A percentile compares a stretch with the other conserved stretches of the same genome.
Evolutionary conservation across 2,329 filamentous ascomycete genomes (phyloP).

Genomic region (Colletotrichum sp.): DNA sequence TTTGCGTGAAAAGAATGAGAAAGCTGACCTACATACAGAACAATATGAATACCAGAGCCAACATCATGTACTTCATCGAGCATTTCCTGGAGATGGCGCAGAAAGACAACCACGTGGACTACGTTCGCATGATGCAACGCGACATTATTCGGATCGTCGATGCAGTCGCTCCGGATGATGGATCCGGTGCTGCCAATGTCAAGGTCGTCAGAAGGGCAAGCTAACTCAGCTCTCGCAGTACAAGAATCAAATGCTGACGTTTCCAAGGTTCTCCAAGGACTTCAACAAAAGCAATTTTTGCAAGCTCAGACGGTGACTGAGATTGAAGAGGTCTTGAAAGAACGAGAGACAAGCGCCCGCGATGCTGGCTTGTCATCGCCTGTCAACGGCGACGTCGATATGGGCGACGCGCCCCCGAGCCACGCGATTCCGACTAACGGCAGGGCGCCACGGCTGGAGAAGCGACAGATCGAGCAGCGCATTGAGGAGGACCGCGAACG

Average conservation of each 20-base stretch:
- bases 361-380: slow-evolving; percentile 61
- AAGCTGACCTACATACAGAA: slow-evolving; percentile 57
- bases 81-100: slow-evolving; percentile 87
- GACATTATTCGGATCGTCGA: slow-evolving; percentile 93
- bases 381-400: slow-evolving; percentile 42
- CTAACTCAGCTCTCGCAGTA: background rate
- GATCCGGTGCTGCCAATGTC: slow-evolving; percentile 89
- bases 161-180: slow-evolving; percentile 85
- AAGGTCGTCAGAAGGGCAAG: slow-evolving; percentile 85
- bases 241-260: slow-evolving; percentile 1
- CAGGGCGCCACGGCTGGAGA: slow-evolving; percentile 64
- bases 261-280: slow-evolving; percentile 67
- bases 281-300: slow-evolving; percentile 75
- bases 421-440: slow-evolving; percentile 43
- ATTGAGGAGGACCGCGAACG: slow-evolving; percentile 97
- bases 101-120: slow-evolving; percentile 77
- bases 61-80: slow-evolving; percentile 99
- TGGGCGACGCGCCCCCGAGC: slow-evolving; percentile 45
- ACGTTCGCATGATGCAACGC: slow-evolving; percentile 92
- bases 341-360: slow-evolving; percentile 71
- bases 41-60: slow-evolving; percentile 95
- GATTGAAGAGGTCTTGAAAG: slow-evolving; percentile 83
- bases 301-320: slow-evolving; percentile 76
- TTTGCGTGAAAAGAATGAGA: background rate
- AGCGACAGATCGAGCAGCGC: slow-evolving; percentile 89